phyloP scores from a whole-genome alignment of 345 rosid genomes.

The Triadica sebifera region DNA sequence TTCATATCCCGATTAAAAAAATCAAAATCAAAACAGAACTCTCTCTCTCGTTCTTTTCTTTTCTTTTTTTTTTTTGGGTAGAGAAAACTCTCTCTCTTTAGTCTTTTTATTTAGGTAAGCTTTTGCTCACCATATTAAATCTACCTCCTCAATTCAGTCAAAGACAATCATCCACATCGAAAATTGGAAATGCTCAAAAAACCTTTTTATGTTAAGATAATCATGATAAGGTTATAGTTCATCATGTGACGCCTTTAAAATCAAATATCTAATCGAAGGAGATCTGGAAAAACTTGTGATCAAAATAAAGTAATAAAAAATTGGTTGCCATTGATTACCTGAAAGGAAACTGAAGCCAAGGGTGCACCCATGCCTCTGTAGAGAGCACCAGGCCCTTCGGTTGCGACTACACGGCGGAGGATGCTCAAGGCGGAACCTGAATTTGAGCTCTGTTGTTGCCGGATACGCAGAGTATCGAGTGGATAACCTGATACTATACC shows the following conservation, averaged over 20 bases:
- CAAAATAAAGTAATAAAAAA: neutral
- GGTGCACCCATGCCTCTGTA: slow-evolving; percentile 94
- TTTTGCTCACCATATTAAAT: too few relatives aligned
- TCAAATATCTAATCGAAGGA: neutral
- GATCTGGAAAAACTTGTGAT: neutral
- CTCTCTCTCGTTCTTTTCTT: too few relatives aligned
- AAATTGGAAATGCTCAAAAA: neutral
- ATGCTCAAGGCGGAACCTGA: slow-evolving; percentile 73
- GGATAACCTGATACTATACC: slow-evolving; percentile 91
- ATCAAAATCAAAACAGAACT: too few relatives aligned
- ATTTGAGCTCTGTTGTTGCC: slow-evolving; percentile 71
- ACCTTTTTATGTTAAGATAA: neutral
- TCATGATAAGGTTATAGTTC: slow-evolving; percentile 17
- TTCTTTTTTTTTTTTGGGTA: too few relatives aligned
- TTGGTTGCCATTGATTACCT: slow-evolving; percentile 38
- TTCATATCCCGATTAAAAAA: too few relatives aligned
- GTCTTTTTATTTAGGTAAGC: too few relatives aligned
- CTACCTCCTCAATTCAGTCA: too few relatives aligned
- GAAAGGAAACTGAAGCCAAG: slow-evolving; percentile 88
- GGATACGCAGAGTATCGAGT: slow-evolving; percentile 73
- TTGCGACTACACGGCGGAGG: slow-evolving; percentile 53
- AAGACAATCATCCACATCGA: neutral
- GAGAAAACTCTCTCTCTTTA: too few relatives aligned
- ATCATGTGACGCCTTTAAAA: slow-evolving; percentile 6
- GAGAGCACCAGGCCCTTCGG: slow-evolving; percentile 68